Base-by-base conservation (phyloP, 768 basidiomycete genomes). In the Trametes punicea region DNA sequence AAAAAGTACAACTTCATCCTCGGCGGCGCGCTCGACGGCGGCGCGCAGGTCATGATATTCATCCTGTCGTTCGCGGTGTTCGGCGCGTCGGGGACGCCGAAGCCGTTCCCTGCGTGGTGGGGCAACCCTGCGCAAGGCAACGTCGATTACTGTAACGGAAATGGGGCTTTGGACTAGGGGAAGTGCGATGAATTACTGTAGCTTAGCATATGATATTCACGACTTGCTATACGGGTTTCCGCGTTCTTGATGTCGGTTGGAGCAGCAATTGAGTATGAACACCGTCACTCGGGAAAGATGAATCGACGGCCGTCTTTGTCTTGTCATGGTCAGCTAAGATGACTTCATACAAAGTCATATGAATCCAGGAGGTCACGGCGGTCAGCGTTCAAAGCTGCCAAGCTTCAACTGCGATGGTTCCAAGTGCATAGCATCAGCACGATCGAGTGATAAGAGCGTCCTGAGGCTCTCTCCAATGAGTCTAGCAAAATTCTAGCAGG, bases 1-100 rank as follows among this genome's bases (percentile, higher is more conserved):
- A 78, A 79, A 63, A 74, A 74, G 62, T 84, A 84, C 67, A 85
- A 87, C 64, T 85, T 84, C 63, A 79, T 85, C 34, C 68, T 87
- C 3, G 63, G 83, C 26, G 87, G 84, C 38, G 86, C 81, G 6
- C 70, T 85, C 31, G 83, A 85, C 62, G 84, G 84, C 25, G 84
- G 85, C 8, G 79, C 81, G 15, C 84, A 85, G 64, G 75, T 83
- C 46, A 83, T 84, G 80, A 75, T 82, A 27, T 83, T 84, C 64
- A 73, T 86, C 34, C 71, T 83, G 4, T 82, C 83, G 0, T 86
- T 85, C 65, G 82, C 83, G 2, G 82, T 85, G 21, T 83, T 81
- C 61, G 84, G 85, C 16, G 83, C 81, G 13, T 77, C 78, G 0
- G 83, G 82, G 9, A 64, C 65, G 10, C 63, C 71, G 45, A 70